These are phyloP conservation scores for Boletus pseudo-olivaceus DNA, from an alignment of 768 basidiomycete genomes.

Conservation along the genomic window DNA sequence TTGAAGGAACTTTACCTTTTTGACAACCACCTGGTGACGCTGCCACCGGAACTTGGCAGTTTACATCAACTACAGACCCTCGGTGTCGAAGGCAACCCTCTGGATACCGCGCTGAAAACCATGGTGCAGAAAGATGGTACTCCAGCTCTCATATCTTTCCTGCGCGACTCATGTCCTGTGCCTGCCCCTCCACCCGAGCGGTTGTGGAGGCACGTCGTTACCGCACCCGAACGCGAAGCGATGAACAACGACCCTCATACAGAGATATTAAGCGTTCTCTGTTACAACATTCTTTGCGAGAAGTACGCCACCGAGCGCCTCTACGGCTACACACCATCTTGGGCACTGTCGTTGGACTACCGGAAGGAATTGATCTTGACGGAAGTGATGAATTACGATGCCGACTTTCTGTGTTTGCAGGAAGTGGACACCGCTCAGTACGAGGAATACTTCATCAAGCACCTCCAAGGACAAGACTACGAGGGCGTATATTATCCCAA, in stretches of 20 bases:
- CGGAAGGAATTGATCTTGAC: conserved; percentile 83
- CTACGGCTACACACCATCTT: conserved; percentile 95
- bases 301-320: conserved; percentile 81
- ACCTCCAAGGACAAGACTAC: conserved; percentile 72
- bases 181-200: conserved; percentile 80
- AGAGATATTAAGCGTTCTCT: conserved; percentile 78
- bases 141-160: conserved; percentile 74
- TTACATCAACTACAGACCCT: conserved; percentile 90
- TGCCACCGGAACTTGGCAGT: conserved; percentile 86
- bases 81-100: conserved; percentile 95
- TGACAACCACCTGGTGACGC: conserved; percentile 85
- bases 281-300: conserved; percentile 95
- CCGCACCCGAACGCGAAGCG: conserved; percentile 55
- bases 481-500: conserved; percentile 92
- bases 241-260: conserved; percentile 57
- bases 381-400: conserved; percentile 75
- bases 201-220: conserved; percentile 64
- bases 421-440: conserved; percentile 93
- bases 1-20: conserved; percentile 93
- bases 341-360: conserved; percentile 96
- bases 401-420: conserved; percentile 92
- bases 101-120: conserved; percentile 70
- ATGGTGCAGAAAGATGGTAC: conserved; percentile 97
- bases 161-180: conserved; percentile 91
- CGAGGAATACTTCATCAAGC: conserved; percentile 83